These are phyloP conservation scores for Ambispora gerdemannii DNA, from an alignment of 192 early-diverging fungal genomes.

Conservation along the genomic window DNA sequence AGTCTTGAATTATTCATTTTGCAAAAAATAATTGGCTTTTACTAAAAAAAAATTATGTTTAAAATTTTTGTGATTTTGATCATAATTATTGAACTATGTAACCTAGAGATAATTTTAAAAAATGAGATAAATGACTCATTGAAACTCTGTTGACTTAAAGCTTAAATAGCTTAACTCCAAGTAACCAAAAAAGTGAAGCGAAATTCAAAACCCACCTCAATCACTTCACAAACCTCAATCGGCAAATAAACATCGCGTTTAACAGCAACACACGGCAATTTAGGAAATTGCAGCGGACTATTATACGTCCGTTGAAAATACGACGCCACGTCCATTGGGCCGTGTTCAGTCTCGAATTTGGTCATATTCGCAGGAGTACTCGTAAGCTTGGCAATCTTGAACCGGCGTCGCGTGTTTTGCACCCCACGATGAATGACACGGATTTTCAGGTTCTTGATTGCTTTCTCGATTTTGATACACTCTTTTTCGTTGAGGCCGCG, in stretches of 20 bases:
- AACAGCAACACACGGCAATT: slow-evolving; percentile 80
- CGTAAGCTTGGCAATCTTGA: slow-evolving; percentile 69
- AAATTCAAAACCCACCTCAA: slow-evolving; percentile 35
- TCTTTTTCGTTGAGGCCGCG: slow-evolving; percentile 46
- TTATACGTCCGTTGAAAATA: slow-evolving; percentile 80
- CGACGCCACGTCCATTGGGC: slow-evolving; percentile 59
- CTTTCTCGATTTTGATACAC: slow-evolving; percentile 46
- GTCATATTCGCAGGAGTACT: slow-evolving; percentile 61
- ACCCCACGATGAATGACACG: slow-evolving; percentile 62
- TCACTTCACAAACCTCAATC: slow-evolving; percentile 86
- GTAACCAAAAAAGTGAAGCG: too few species aligned
- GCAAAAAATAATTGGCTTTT: too few species aligned
- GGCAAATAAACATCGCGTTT: slow-evolving; percentile 71
- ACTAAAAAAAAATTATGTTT: too few species aligned
- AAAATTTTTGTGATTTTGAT: too few species aligned
- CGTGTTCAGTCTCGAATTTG: slow-evolving; percentile 62
- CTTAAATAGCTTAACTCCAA: too few species aligned
- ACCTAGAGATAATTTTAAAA: too few species aligned
- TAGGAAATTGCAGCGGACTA: slow-evolving; percentile 66
- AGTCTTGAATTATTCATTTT: too few species aligned
- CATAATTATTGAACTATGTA: too few species aligned
- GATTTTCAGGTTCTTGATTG: slow-evolving; percentile 52
- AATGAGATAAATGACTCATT: too few species aligned
- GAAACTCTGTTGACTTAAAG: too few species aligned
- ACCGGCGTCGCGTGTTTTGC: slow-evolving; percentile 60